These are phyloP conservation scores for Aspergillus pseudoterreus DNA, from an alignment of 2,329 filamentous ascomycete genomes.

Conservation along the genomic window DNA sequence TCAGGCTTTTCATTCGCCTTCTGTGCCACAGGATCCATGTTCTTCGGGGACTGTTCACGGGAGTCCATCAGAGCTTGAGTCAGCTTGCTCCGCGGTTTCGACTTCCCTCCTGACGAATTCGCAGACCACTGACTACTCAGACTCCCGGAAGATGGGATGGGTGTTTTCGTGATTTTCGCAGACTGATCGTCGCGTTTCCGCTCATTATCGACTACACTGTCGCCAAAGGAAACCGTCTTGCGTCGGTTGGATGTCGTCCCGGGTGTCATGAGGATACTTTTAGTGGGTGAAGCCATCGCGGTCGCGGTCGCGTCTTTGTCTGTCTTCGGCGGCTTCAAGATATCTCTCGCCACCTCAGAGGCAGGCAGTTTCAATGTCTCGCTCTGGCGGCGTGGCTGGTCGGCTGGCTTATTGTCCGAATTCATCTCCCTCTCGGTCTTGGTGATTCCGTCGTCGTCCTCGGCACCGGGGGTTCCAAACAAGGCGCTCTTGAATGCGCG, in stretches of 20 bases:
- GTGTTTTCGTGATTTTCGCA: constrained; percentile 46
- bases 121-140: constrained; percentile 43
- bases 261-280: constrained; percentile 63
- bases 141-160: constrained; percentile 44
- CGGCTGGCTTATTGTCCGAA: constrained; percentile 12
- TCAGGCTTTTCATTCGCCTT: constrained; percentile 11
- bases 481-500: constrained; percentile 64
- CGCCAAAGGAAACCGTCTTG: constrained; percentile 60
- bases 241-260: constrained; percentile 54
- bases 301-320: constrained; percentile 25
- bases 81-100: constrained; percentile 37
- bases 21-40: constrained; percentile 14
- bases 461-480: constrained; percentile 59
- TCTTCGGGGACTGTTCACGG: constrained; percentile 32
- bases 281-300: constrained; percentile 49
- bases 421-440: constrained; percentile 16
- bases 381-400: constrained; percentile 19
- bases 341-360: constrained; percentile 17
- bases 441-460: constrained; percentile 32
- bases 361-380: constrained; percentile 17
- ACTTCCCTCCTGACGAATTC: constrained; percentile 28
- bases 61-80: constrained; percentile 40
- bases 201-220: constrained; percentile 55
- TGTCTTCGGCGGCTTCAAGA: constrained; percentile 17
- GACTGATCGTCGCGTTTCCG: constrained; percentile 44